Evolutionary conservation across 768 basidiomycete genomes (phyloP).

Genomic region (Tricholoma hemisulphureum): DNA sequence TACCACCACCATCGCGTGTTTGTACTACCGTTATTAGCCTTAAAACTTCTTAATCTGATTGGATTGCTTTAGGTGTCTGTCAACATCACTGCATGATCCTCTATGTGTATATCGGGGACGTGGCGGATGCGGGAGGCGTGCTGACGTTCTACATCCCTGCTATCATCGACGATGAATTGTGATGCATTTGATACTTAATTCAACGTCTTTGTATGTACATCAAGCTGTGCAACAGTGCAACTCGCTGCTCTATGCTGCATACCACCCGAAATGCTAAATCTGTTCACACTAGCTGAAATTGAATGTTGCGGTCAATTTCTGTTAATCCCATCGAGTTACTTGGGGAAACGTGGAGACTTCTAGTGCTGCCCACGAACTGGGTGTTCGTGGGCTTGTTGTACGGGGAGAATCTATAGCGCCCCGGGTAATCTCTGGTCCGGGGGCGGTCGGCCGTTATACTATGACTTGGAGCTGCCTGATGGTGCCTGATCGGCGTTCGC

Average conservation of each 20-base stretch:
- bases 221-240: neutral
- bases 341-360: too few species aligned
- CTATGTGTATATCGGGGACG: constrained; percentile 85
- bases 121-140: constrained; percentile 76
- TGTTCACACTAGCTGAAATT: neutral
- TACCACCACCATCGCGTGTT: constrained; percentile 83
- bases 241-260: neutral
- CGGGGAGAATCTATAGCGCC: too few species aligned
- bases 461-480: neutral
- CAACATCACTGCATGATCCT: constrained; percentile 81
- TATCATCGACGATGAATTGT: constrained; percentile 54
- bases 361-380: too few species aligned
- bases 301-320: too few species aligned
- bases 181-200: neutral
- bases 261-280: neutral
- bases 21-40: constrained; percentile 20
- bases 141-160: constrained; percentile 88
- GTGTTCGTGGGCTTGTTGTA: neutral
- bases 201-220: neutral
- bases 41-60: neutral
- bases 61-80: constrained; percentile 62
- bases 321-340: too few species aligned
- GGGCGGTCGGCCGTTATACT: neutral
- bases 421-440: too few species aligned
- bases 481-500: too few species aligned